phyloP scores from a whole-genome alignment of 805 yeast genomes.

The Candida ficus region DNA sequence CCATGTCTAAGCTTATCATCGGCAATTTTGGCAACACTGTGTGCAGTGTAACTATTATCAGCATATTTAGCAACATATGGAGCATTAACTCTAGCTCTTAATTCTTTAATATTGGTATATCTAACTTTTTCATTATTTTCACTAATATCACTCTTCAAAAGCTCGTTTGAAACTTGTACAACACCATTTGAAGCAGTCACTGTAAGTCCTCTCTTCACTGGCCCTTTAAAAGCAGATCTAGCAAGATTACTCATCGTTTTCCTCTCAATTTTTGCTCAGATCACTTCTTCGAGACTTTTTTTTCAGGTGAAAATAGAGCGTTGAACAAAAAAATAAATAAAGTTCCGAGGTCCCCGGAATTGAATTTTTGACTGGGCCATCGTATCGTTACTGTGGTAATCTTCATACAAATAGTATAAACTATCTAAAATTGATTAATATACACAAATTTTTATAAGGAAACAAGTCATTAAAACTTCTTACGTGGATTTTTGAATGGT shows the following conservation, averaged over 20 bases:
- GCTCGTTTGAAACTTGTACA: too few species aligned
- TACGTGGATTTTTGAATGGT: constrained; percentile 49
- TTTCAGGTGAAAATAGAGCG: constrained; percentile 1
- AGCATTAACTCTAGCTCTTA: not conserved
- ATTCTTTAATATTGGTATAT: not conserved
- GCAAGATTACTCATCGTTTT: not conserved
- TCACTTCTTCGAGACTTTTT: not conserved
- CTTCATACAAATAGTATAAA: too few species aligned
- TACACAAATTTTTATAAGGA: not conserved
- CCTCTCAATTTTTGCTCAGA: too few species aligned
- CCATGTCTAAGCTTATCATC: not conserved
- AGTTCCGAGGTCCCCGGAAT: not conserved
- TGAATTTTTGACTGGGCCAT: too few species aligned
- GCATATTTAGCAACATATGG: not conserved
- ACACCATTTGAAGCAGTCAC: not conserved
- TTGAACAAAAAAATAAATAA: too few species aligned
- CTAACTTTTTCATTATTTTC: not conserved
- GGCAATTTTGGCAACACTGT: too few species aligned
- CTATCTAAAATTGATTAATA: constrained; percentile 1
- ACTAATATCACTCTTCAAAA: not conserved
- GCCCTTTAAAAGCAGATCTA: not conserved
- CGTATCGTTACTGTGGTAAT: too few species aligned
- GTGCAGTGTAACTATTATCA: too few species aligned
- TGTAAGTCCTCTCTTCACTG: not conserved
- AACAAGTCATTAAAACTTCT: constrained; percentile 52